phyloP scores from a whole-genome alignment of 2,329 filamentous ascomycete species.

The Lachnellula cervina region DNA sequence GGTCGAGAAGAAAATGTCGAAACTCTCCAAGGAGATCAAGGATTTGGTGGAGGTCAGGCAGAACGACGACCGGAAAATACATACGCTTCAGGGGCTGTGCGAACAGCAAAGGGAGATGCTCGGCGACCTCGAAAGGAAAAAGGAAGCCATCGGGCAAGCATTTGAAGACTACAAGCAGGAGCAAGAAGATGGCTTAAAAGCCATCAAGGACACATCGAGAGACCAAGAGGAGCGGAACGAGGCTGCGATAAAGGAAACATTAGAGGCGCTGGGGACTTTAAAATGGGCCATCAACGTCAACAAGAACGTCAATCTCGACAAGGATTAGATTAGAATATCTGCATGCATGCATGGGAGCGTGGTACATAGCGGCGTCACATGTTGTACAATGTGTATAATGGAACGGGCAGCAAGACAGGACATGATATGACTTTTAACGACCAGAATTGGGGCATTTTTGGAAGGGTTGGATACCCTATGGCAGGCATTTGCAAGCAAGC shows the following conservation, averaged over 20 bases:
- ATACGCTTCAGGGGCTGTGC: constrained; percentile 61
- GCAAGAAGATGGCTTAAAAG: constrained; percentile 56
- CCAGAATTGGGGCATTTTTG: too few species aligned
- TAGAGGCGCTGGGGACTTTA: constrained; percentile 60
- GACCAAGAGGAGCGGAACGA: constrained; percentile 58
- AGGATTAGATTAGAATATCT: background rate
- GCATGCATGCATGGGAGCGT: constrained; percentile 45
- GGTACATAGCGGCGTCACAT: background rate
- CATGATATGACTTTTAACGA: too few species aligned
- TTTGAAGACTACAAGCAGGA: constrained; percentile 62
- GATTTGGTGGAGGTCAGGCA: constrained; percentile 50
- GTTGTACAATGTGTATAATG: background rate
- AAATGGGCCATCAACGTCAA: constrained; percentile 69
- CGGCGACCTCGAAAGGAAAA: constrained; percentile 53
- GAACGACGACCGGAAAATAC: constrained; percentile 59
- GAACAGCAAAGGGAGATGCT: constrained; percentile 70
- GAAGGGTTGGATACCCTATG: too few species aligned
- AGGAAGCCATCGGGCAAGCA: constrained; percentile 53
- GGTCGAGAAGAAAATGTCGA: constrained; percentile 47
- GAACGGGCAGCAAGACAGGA: too few species aligned
- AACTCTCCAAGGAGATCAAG: constrained; percentile 50
- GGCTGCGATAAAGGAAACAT: constrained; percentile 51
- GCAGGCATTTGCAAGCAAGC: too few species aligned
- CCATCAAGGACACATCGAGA: constrained; percentile 54
- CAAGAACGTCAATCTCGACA: constrained; percentile 42